These are phyloP conservation scores for Didymella exigua DNA, from an alignment of 2,329 filamentous ascomycete genomes.

Conservation along the genomic window DNA sequence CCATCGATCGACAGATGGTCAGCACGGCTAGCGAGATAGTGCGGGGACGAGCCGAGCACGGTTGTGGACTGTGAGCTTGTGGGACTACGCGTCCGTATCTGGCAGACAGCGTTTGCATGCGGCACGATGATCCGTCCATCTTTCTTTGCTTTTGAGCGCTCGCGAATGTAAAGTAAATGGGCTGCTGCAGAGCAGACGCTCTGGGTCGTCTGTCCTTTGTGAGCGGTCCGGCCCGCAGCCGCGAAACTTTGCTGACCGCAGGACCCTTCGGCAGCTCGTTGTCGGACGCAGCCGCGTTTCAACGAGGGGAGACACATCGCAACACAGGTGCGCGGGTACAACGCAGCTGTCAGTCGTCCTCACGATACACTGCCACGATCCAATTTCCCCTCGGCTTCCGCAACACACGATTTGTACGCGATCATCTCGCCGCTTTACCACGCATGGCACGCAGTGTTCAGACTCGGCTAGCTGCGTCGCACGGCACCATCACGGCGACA, in stretches of 20 bases:
- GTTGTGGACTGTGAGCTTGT: slow-evolving; percentile 8
- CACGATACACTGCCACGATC: neutral
- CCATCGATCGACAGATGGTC: slow-evolving; percentile 7
- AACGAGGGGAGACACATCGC: neutral
- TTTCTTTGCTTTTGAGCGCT: neutral
- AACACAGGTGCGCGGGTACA: slow-evolving; percentile 7
- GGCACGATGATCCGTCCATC: slow-evolving; percentile 1
- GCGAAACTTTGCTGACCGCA: slow-evolving; percentile 10
- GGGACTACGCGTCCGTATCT: slow-evolving; percentile 1
- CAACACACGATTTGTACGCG: slow-evolving; percentile 13
- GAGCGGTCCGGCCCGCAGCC: slow-evolving; percentile 22
- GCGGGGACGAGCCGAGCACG: slow-evolving; percentile 16
- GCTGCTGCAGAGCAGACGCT: neutral
- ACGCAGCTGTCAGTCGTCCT: slow-evolving; percentile 7
- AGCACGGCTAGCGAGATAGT: slow-evolving; percentile 13
- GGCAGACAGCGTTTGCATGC: slow-evolving; percentile 1
- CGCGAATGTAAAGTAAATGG: neutral
- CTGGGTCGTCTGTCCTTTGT: neutral
- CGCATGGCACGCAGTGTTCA: neutral
- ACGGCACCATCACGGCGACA: slow-evolving; percentile 3
- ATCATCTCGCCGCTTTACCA: slow-evolving; percentile 3
- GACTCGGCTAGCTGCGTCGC: slow-evolving; percentile 8
- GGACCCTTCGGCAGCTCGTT: slow-evolving; percentile 11
- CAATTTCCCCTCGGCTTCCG: slow-evolving; percentile 8
- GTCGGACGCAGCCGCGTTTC: neutral